Conservation (phyloP, 805 yeast genomes). For the Saccharomycopsis sp. region DNA sequence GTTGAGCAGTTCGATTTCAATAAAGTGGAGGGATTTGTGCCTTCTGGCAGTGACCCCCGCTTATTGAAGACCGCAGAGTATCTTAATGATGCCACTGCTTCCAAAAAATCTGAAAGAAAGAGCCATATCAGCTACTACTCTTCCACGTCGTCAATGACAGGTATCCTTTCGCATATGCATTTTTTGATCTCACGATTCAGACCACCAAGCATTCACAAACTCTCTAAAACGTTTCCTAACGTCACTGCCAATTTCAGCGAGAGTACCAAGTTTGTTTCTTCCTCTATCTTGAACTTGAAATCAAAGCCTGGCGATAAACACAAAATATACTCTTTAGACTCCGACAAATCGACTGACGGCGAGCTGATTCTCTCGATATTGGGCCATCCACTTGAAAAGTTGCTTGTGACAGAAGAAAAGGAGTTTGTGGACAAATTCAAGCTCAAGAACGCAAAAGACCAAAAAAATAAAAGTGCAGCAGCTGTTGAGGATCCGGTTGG, state of each 20-base stretch:
- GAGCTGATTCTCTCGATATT: constrained; percentile 64
- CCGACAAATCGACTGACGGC: constrained; percentile 59
- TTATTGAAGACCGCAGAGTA: constrained; percentile 43
- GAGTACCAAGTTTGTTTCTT: constrained; percentile 46
- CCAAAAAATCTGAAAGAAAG: constrained; percentile 5
- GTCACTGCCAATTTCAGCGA: constrained; percentile 32
- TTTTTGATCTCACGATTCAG: constrained; percentile 56
- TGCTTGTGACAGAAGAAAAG: constrained; percentile 55
- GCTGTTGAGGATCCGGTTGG: constrained; percentile 23
- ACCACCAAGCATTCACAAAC: constrained; percentile 40
- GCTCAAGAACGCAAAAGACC: constrained; percentile 18
- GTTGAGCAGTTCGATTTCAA: constrained; percentile 62
- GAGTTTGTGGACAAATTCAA: constrained; percentile 39
- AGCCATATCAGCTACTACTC: constrained; percentile 45
- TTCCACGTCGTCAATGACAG: constrained; percentile 87
- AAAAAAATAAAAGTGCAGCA: constrained; percentile 8
- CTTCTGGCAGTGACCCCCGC: constrained; percentile 58
- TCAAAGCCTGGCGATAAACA: constrained; percentile 25
- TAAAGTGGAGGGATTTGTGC: constrained; percentile 47
- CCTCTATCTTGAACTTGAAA: constrained; percentile 49
- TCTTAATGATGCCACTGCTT: constrained; percentile 20
- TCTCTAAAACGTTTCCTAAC: constrained; percentile 40
- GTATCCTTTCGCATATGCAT: constrained; percentile 68
- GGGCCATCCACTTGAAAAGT: constrained; percentile 75
- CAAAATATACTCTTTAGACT: constrained; percentile 52